Evolutionary conservation across 306 rosid species (phyloP).

Genomic region (Acacia melanoxylon): DNA sequence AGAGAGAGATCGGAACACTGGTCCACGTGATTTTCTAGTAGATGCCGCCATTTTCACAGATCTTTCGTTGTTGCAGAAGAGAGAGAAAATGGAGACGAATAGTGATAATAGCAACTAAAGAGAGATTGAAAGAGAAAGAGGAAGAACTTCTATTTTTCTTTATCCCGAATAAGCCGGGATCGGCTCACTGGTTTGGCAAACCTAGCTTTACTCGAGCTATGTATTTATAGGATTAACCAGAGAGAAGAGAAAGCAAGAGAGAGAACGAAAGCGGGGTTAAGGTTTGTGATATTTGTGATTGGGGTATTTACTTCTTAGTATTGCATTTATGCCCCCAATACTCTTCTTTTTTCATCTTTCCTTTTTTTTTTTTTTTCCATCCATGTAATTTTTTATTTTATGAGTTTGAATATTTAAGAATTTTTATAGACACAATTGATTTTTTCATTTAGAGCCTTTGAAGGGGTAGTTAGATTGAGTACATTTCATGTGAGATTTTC

Average conservation of each 20-base stretch:
- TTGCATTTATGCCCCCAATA: slow-evolving; percentile 19
- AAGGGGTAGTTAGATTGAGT: no score
- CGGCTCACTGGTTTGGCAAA: slow-evolving; percentile 76
- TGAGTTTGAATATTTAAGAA: no score
- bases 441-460: no score
- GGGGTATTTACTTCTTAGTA: slow-evolving; percentile 25
- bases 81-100: not conserved
- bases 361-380: no score
- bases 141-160: not conserved
- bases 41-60: slow-evolving; percentile 57
- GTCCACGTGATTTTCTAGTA: slow-evolving; percentile 65
- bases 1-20: slow-evolving; percentile 53
- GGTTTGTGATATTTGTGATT: slow-evolving; percentile 31
- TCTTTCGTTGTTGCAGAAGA: not conserved
- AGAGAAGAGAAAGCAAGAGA: not conserved
- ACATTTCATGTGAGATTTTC: no score
- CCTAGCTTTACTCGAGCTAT: slow-evolving; percentile 67
- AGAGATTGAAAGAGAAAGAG: not conserved
- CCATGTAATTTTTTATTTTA: no score
- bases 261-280: not conserved
- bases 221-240: slow-evolving; percentile 53
- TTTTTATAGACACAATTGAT: no score
- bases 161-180: slow-evolving; percentile 33
- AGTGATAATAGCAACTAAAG: not conserved
- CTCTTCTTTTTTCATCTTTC: not conserved